Base-by-base conservation (phyloP, 2,329 filamentous ascomycete species). In the Cladosporium sp. region DNA sequence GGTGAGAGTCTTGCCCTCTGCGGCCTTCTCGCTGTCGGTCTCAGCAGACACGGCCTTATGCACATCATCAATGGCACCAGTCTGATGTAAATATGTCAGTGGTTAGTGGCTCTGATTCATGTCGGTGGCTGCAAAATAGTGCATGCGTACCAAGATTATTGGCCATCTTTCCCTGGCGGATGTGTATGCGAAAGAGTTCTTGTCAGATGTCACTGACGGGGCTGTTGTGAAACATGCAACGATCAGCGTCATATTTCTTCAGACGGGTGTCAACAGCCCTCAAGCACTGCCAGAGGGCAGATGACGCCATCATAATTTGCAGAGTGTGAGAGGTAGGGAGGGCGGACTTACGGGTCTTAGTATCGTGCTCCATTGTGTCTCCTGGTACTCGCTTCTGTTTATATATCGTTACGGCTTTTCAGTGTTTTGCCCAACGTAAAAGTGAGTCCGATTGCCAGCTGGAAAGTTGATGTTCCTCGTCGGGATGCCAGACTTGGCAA, bases 131-230 rank as follows among this genome's bases (percentile, higher is more conserved):
- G 8, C 13, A 45, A n/a, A 15, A 10, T 7, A 45, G 10, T 9
- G 1, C 6, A 28, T 45, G 70, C 83, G 71, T 67, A 95, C 91
- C 66, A 99, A 77, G 70, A 99, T 99, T 57, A 96, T 81, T 15
- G 94, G 94, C 94, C 93, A 99, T 72, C 94, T 83, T 64, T 91
- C 87, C 68, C 88, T 83, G 34, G 90, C 93, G 8, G 94, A 96
- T 60, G 86, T 80, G 73, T 86, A 91, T 53, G 89, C 94, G 71
- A 97, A 97, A 48, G 91, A 97, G 40, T 81, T 89, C 68, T 83
- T 84, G 77, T 97, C 92, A 66, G 82, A 85, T 36, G 91, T 97
- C 65, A 80, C 81, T 72, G 88, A 95, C 60, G 84, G 85, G 47
- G 87, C 90, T 95, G 67, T 57, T 56, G 62, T 62, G 61, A 37